phyloP scores from a whole-genome alignment of 306 rosid species.

The Ammopiptanthus mongolicus region DNA sequence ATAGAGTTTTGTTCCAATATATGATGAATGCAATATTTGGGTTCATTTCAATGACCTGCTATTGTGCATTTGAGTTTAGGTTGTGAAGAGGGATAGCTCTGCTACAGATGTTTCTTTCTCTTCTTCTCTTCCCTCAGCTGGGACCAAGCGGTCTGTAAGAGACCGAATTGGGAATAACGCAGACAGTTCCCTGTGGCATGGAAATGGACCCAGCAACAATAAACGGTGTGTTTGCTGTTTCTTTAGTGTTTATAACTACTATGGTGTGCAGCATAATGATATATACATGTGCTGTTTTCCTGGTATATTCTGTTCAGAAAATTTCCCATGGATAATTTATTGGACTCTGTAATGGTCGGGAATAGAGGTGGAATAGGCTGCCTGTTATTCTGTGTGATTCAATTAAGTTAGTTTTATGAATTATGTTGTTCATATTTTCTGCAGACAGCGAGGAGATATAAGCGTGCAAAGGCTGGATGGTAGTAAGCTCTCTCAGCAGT shows the following conservation, averaged over 20 bases:
- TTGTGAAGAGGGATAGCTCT: conserved; percentile 67
- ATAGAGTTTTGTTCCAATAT: background rate
- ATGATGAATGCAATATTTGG: background rate
- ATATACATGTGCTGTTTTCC: background rate
- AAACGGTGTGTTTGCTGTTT: conserved; percentile 60
- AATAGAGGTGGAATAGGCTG: background rate
- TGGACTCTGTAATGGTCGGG: background rate
- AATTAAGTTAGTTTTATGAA: background rate
- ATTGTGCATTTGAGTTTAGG: conserved; percentile 43
- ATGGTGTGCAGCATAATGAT: background rate
- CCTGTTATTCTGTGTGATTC: conserved; percentile 1
- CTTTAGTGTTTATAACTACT: background rate
- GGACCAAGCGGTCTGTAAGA: conserved; percentile 84
- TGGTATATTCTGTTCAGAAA: background rate
- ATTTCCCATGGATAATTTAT: background rate
- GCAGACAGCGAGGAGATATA: conserved; percentile 68
- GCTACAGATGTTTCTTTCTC: conserved; percentile 37
- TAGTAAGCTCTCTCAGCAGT: conserved; percentile 38
- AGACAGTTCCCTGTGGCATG: conserved; percentile 43
- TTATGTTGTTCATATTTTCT: conserved; percentile 18
- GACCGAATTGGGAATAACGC: conserved; percentile 72
- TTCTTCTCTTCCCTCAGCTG: conserved; percentile 41
- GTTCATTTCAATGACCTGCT: conserved; percentile 11
- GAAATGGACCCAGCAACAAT: conserved; percentile 32
- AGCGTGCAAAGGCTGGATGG: conserved; percentile 47